Conservation (phyloP, 495 filamentous ascomycete species). For the Thozetella sp. region DNA sequence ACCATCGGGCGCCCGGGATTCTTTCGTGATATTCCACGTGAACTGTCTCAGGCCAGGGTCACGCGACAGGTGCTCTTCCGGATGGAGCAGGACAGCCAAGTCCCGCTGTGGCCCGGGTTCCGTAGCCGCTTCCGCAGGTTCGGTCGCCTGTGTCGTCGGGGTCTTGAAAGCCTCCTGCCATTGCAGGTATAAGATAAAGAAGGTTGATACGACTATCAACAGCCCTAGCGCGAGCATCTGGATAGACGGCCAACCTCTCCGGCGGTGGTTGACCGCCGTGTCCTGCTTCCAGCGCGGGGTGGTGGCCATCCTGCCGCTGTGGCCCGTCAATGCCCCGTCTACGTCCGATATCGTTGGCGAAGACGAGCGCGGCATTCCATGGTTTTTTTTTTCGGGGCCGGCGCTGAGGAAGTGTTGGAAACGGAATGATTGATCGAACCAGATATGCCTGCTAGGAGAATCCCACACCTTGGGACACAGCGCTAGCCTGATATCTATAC, state of each 20-base stretch:
- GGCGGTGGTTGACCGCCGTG: too few species aligned
- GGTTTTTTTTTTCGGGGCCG: too few species aligned
- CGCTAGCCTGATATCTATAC: too few species aligned
- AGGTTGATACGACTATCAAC: neutral
- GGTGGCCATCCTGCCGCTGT: too few species aligned
- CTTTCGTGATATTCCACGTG: conserved; percentile 34
- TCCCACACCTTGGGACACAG: too few species aligned
- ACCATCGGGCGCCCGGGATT: conserved; percentile 37
- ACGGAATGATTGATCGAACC: too few species aligned
- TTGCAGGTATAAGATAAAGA: conserved; percentile 7
- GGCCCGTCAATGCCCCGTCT: too few species aligned
- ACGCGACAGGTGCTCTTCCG: conserved; percentile 40
- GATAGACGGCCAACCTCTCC: neutral
- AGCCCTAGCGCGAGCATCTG: neutral
- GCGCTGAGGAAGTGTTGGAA: too few species aligned
- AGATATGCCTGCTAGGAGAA: too few species aligned
- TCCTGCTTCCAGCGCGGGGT: too few species aligned
- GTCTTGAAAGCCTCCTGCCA: neutral
- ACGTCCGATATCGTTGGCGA: too few species aligned
- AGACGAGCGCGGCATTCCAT: too few species aligned
- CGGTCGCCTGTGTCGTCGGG: neutral
- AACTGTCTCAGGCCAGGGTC: conserved; percentile 28
- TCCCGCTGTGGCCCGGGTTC: neutral
- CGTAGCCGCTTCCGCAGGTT: neutral
- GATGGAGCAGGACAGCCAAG: conserved; percentile 17